Evolutionary conservation across 768 basidiomycete genomes (phyloP), one percentile per base, ranked within the genome.

Genomic region (Collybia nuda): DNA sequence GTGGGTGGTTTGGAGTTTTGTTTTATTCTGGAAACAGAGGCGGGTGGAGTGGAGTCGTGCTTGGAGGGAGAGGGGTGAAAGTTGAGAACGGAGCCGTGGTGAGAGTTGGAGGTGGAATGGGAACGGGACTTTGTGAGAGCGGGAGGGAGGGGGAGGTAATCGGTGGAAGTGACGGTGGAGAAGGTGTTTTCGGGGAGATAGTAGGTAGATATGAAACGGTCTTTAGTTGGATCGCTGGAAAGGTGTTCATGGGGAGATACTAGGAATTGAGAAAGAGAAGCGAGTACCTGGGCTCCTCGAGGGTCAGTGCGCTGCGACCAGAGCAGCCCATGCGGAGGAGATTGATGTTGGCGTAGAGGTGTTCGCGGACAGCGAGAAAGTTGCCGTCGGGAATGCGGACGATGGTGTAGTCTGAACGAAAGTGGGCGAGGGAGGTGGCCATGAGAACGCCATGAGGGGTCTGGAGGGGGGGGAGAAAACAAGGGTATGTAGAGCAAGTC

Each of bases 341-440:
- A 64, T 88, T 86, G 57, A 93, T 89, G 60, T 93, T 93, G 44
- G 84, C 77, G 65, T 88, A 90, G 24, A 93, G 78, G 55, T 81
- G 82, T 50, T 88, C 81, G 53, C 78, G 79, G 26, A 76, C 74
- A 35, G 77, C 75, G 17, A 79, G 74, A 66, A 85, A 88, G 64
- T 85, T 74, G 29, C 87, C 91, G 40, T 75, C 68, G 0, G 89
- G 89, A 46, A 93, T 82, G 52, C 80, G 84, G 26, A 93, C 86
- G 53, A 93, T 90, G 49, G 88, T 88, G 64, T 83, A 89, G 72
- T 93, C 90, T 1, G 90, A 91, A 48, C 88, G 88, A 63, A 93
- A 93, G 72, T 89, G 86, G 39, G 89, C 88, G 22, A 93, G 80
- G 9, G 90, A 92, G 22, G 91, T 93, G 49, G 84, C 81, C 81